Evolutionary conservation across 352 stramenopile genomes (phyloP), one percentile per base, ranked within the genome.

Genomic region (Globisporangium yorkense): DNA sequence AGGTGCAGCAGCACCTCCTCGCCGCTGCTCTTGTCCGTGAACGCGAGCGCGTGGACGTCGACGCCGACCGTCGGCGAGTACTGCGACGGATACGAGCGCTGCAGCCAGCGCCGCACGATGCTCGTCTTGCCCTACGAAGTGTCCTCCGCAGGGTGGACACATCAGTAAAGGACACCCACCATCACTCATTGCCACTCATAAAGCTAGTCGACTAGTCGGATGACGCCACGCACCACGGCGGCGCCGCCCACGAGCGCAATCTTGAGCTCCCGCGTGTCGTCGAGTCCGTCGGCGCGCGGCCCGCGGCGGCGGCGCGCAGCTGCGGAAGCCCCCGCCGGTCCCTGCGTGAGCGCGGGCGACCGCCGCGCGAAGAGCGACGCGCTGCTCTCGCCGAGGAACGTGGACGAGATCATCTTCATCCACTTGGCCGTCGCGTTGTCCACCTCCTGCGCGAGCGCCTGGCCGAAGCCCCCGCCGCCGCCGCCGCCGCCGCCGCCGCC

Each of bases 371-470:
- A 66, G 31, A 66, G 44, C 31, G 74, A 72, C 18, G 77, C 69
- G 40, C 61, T 56, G 39, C 45, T 56, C 31, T 89, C 77, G 31
- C 82, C 82, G 2, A 89, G 68, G 40, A 92, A 89, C 49, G 82
- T 92, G 27, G 77, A 87, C 54, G 82, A 92, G 46, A 92, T 75
- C 74, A 92, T 87, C 59, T 87, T 88, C 80, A 92, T 89, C 82
- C 82, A 92, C 66, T 78, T 83, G 41, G 61, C 70, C 37, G 75
- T 76, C 37, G 69, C 73, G 39, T 72, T 77, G 56, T 83, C 73
- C 33, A 70, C 61, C 31, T 70, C 54, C 51, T 67, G 58, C n/a
- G 57, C 62, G 18, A 63, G 46, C 39, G 61, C 56, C 37, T 67
- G 64, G 3, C 57, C 55, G 31, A 72, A 53, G 40, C 53, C 63